Evolutionary conservation across 2,329 filamentous ascomycete species (phyloP), one percentile per base, ranked within the genome.

Genomic region (Sclerotinia trifoliorum): DNA sequence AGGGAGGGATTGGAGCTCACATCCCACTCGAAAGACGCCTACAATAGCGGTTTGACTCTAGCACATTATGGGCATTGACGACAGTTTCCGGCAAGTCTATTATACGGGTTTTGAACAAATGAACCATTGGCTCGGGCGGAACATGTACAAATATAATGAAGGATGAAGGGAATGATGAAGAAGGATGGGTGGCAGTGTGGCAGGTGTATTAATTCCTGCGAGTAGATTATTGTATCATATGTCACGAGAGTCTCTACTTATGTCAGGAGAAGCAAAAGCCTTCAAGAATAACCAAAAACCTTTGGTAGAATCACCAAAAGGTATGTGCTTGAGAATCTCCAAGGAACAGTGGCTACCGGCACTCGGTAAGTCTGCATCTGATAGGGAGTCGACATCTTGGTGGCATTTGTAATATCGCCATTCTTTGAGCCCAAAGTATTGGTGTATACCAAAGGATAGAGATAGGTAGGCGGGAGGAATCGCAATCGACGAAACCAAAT

Each of bases 81-180:
- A 13, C 15, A 8, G 2, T 32, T 29, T 51, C 46, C 7, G 6
- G 15, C 15, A n/a, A 11, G 6, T 26, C 29, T 24, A 3, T 17
- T 26, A 48, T 39, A 8, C 21, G 2, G 21, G 13, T 24, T 3
- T 35, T 3, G 5, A 13, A 11, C 15, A 39, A 24, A 39, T 49
- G 51, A 62, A 3, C 24, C 15, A n/a, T 35, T 62, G 44, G 44
- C 58, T 13, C 1, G 46, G 3, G 44, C 29, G 11, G 24, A 35
- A 32, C 7, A 2, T 49, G 44, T 62, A 62, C 29, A 61, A n/a
- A 49, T 24, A 39, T 62, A 39, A 62, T 62, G 58, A 39, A 51
- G 51, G 39, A 62, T 44, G 44, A 51, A 51, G 46, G 29, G 29
- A n/a, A 3, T 24, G 21, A 21, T 49, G 58, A 39, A 51, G 35